Base-by-base conservation (phyloP, 2,329 filamentous ascomycete genomes). In the Didymellaceae sp. region DNA sequence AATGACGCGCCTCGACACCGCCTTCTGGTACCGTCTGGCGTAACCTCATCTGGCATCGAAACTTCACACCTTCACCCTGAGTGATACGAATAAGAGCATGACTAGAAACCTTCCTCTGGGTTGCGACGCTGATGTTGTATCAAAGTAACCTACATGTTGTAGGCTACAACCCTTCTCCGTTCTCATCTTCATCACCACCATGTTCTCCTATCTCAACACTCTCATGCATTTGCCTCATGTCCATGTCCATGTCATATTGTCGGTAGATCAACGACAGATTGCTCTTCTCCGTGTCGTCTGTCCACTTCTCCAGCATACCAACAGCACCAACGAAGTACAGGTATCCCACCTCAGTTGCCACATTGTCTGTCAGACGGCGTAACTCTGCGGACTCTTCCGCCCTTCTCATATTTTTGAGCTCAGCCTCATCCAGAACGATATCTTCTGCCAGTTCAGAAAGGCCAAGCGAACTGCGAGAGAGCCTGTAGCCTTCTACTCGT, bases 291-390 rank as follows among this genome's bases (percentile, higher is more conserved):
- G 55, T 52, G 9, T 63, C 60, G 2, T 56, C 55, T 10, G 34
- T 52, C 63, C 59, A 62, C 4, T 43, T 31, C 13, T 56, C 49
- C 25, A 57, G 6, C 6, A 53, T 37, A 13, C 56, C 52, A 5
- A 48, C 16, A 1, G 34, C 34, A 4, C 60, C 66, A 2, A 67
- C 56, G 20, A 66, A 64, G 38, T 67, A 68, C 13, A 70, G 48
- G 33, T 63, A 70, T 8, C 67, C 63, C 11, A 68, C 58, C n/a
- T 68, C 57, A 8, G 50, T 38, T 14, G 54, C 59, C 1, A 55
- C 54, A 22, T 54, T 62, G n/a, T 25, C 40, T 2, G 52, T 43
- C 20, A 44, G 21, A 13, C 47, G 52, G 30, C 59, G 53, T 26
- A 57, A 14, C 18, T 57, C 45, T 6, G 55, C 46, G 1, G 21